A percentile compares a stretch with the other conserved stretches of the same genome.
Evolutionary conservation across 2,329 filamentous ascomycete species (phyloP).

Genomic region (Mariannaea sp.): DNA sequence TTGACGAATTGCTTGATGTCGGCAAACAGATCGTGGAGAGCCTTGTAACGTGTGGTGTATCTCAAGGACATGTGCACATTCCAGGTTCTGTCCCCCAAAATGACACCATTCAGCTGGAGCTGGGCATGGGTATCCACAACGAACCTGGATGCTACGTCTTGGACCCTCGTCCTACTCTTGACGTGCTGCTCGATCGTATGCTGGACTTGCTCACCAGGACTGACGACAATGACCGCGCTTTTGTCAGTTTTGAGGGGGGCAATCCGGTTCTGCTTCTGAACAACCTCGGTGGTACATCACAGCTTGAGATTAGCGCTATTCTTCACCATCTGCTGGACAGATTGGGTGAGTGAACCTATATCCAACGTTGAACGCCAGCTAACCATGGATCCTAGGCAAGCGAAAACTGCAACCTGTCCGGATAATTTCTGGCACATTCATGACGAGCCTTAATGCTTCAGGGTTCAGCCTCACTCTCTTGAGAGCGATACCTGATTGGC

Average conservation of each 20-base stretch:
- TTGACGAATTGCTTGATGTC: slow-evolving; percentile 11
- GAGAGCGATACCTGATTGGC: neutral
- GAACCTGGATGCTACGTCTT: slow-evolving; percentile 13
- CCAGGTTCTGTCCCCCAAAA: slow-evolving; percentile 12
- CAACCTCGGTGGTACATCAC: slow-evolving; percentile 17
- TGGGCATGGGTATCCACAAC: slow-evolving; percentile 15
- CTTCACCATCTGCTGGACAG: slow-evolving; percentile 6
- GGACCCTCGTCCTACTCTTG: too few relatives aligned
- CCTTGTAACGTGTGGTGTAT: slow-evolving; percentile 14
- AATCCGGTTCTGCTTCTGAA: slow-evolving; percentile 12
- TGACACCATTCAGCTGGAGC: slow-evolving; percentile 9
- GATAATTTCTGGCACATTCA: slow-evolving; percentile 18
- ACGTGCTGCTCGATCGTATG: slow-evolving; percentile 7
- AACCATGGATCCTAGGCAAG: neutral
- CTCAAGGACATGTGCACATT: slow-evolving; percentile 14
- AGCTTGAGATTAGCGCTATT: slow-evolving; percentile 15
- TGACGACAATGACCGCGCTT: slow-evolving; percentile 15
- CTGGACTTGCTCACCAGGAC: too few relatives aligned
- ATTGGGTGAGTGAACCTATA: too few relatives aligned
- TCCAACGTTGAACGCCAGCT: too few relatives aligned
- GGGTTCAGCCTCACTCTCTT: slow-evolving; percentile 14
- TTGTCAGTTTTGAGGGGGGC: slow-evolving; percentile 8
- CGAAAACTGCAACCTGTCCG: slow-evolving; percentile 15
- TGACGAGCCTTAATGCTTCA: slow-evolving; percentile 13
- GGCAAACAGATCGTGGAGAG: slow-evolving; percentile 11